Base-by-base conservation (phyloP, 2,329 filamentous ascomycete species). In the Fusarium lyarnte region DNA sequence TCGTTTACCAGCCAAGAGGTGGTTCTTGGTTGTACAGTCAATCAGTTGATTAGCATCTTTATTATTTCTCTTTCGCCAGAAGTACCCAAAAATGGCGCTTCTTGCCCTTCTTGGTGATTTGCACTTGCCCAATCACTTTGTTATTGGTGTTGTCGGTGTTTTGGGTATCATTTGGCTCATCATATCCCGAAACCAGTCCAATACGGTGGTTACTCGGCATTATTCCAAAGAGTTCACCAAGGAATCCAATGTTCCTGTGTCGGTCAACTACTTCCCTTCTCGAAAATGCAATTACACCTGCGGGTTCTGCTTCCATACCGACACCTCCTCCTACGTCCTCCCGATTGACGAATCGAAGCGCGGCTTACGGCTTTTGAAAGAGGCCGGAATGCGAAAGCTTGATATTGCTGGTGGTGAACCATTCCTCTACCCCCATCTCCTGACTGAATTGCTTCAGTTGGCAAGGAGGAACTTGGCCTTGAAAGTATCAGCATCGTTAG, bases 401-500 rank as follows among this genome's bases (percentile, higher is more conserved):
- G 47, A 58, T 7, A 47, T 58, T 29, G 41, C 53, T 5, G 41
- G 41, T 9, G 54, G 54, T 1, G 54, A 47, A 2, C 31, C 54
- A 17, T 29, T 58, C 19, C 54, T 58, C 11, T 58, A 47, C 9
- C 54, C 54, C 31, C 41, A 31, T 6, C 31, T 38, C 19, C 5
- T 58, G 5, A 47, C n/a, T 8, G 31, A 58, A 14, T 6, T 58
- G 12, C 31, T 58, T 3, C 21, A 36, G 9, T 47, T 19, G 31
- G 31, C 5, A 58, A 58, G 29, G 54, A 29, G 5, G 17, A 58
- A 3, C 54, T 58, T 14, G 41, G 17, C 29, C 29, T 47, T 11
- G 54, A 58, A 36, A 47, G 54, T 9, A 58, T 58, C 31, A 58
- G 41, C 29, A 47, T 58, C 4, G 41, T 36, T 5, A 58, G 54